Percentiles rank a stretch among this genome's conserved stretches.
Conservation (phyloP, 495 filamentous ascomycete species). For the Penicillium soppii region DNA sequence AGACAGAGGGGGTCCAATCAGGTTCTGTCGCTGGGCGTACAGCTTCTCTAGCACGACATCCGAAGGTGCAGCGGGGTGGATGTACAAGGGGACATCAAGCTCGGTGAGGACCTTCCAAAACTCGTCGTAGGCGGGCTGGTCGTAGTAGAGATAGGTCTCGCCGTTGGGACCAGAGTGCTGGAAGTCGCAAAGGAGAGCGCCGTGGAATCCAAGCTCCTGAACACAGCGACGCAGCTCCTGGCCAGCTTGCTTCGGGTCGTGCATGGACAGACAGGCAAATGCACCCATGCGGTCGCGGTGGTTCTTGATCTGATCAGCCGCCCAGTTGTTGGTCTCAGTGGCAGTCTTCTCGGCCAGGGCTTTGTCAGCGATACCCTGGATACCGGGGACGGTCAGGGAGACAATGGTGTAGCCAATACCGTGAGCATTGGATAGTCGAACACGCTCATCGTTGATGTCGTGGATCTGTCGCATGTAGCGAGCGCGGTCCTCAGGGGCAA, state of each 20-base stretch:
- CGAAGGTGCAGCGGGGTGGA: conserved; percentile 45
- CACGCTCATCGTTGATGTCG: conserved; percentile 39
- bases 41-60: conserved; percentile 26
- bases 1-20: conserved; percentile 32
- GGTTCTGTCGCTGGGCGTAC: conserved; percentile 20
- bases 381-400: conserved; percentile 45
- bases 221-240: conserved; percentile 49
- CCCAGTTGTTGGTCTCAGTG: conserved; percentile 46
- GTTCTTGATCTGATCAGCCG: conserved; percentile 40
- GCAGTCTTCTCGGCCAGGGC: conserved; percentile 22
- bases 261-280: conserved; percentile 43
- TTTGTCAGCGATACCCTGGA: conserved; percentile 42
- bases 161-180: conserved; percentile 30
- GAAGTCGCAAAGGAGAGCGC: conserved; percentile 51
- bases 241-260: conserved; percentile 41
- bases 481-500: conserved; percentile 15
- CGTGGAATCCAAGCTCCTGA: conserved; percentile 47
- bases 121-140: conserved; percentile 42
- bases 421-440: conserved; percentile 44
- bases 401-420: conserved; percentile 54
- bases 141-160: conserved; percentile 48
- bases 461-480: conserved; percentile 23
- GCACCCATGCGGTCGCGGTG: conserved; percentile 48
- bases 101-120: conserved; percentile 47
- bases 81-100: conserved; percentile 55